Conservation (phyloP, 2,329 filamentous ascomycete species). For the Colletotrichum limetticola region DNA sequence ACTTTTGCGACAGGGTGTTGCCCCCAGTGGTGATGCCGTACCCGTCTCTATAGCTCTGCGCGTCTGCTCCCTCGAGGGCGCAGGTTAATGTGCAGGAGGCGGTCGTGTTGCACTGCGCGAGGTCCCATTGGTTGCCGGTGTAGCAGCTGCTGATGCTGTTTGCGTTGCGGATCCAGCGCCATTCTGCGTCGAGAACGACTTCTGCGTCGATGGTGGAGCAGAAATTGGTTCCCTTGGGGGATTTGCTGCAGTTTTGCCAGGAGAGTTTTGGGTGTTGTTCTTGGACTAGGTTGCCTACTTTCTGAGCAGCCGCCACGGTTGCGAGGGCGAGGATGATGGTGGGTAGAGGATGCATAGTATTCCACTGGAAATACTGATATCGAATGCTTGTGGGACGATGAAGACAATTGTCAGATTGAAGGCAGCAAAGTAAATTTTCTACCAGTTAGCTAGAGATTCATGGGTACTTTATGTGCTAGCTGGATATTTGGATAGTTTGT, state of each 20-base stretch:
- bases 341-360: not conserved
- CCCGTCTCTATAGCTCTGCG: conserved; percentile 43
- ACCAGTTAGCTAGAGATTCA: too few species aligned
- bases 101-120: conserved; percentile 50
- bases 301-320: conserved; percentile 10
- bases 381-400: too few species aligned
- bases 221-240: not conserved
- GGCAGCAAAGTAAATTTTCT: too few species aligned
- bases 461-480: too few species aligned
- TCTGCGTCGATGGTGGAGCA: conserved; percentile 13
- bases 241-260: conserved; percentile 22
- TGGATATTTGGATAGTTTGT: too few species aligned
- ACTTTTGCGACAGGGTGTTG: conserved; percentile 57
- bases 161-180: conserved; percentile 34
- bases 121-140: conserved; percentile 52
- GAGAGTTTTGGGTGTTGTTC: conserved; percentile 23
- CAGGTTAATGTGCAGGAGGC: conserved; percentile 55
- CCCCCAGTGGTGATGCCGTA: conserved; percentile 59
- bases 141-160: conserved; percentile 58
- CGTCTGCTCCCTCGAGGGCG: conserved; percentile 58
- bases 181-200: conserved; percentile 24
- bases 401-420: too few species aligned
- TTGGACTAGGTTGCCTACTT: not conserved
- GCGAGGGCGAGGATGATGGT: not conserved
- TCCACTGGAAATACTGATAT: too few species aligned